Base-by-base conservation (phyloP, 495 filamentous ascomycete genomes). In the Daldinia loculata region DNA sequence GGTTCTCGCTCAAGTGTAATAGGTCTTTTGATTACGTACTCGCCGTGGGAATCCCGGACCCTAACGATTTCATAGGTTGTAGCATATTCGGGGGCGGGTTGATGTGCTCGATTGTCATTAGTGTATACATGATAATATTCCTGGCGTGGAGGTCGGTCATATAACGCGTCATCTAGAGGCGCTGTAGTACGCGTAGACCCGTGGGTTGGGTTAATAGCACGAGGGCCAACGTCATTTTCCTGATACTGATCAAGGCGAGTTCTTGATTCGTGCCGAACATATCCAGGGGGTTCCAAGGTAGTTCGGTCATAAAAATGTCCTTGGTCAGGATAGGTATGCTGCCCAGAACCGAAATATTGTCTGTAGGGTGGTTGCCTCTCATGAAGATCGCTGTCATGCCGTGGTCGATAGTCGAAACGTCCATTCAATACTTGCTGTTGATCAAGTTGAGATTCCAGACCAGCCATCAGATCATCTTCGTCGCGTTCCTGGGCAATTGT, bases 1-100 rank as follows among this genome's bases (percentile, higher is more conserved):
- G 69, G 50, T 15, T 78, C 72, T 4, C 70, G 74, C 36, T 74
- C 75, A 27, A 72, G 69, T 38, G 76, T 79, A n/a, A 82, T 68
- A 11, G 82, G 82, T 59, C 81, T 75, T 9, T 78, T 77, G 61
- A 84, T 80, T 53, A 79, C 79, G 61, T 84, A 86, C 41, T 82
- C 78, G 30, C 80, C 82, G n/a, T 73, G 56, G 4, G 78, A 76
- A 66, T 85, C 82, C 11, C 78, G 76, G 6, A 82, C 81, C 32
- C 82, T 76, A 36, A 85, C 78, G 30, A 83, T 79, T 69, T 86
- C 83, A 30, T 78, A 83, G 5, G 78, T 72, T 36, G 80, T 76
- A 27, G 78, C 77, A 26, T 55, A 59, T 50, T 60, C 26, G 2
- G 38, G 22, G 3, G 74, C 71, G 48, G 69, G 67, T 7, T 75